phyloP scores from a whole-genome alignment of 495 filamentous ascomycete species.

The Cryomyces antarcticus region DNA sequence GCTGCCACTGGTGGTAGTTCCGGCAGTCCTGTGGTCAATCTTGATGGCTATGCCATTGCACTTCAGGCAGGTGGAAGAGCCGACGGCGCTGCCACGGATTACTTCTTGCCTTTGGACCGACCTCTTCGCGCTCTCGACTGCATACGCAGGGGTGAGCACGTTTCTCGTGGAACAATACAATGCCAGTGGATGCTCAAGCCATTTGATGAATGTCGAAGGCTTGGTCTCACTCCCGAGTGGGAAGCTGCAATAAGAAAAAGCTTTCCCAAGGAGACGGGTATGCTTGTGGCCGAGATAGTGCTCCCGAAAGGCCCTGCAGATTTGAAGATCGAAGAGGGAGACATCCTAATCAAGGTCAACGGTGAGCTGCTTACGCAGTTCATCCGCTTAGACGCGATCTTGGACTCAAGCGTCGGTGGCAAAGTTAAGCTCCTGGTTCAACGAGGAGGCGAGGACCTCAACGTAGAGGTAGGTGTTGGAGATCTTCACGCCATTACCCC shows the following conservation, averaged over 20 bases:
- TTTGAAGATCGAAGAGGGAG: constrained; percentile 72
- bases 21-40: constrained; percentile 89
- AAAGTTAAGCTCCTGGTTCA: constrained; percentile 60
- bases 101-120: constrained; percentile 86
- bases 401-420: constrained; percentile 70
- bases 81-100: constrained; percentile 92
- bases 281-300: constrained; percentile 91
- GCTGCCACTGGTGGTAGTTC: constrained; percentile 93
- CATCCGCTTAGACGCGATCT: constrained; percentile 74
- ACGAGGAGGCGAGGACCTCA: constrained; percentile 69
- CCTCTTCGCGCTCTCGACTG: constrained; percentile 72
- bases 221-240: constrained; percentile 70
- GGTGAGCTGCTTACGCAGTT: constrained; percentile 88
- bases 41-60: constrained; percentile 81
- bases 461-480: constrained; percentile 69
- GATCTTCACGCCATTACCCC: constrained; percentile 90
- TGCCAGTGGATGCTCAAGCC: constrained; percentile 93
- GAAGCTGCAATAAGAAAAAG: constrained; percentile 60
- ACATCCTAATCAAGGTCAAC: constrained; percentile 90
- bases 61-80: constrained; percentile 85
- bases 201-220: constrained; percentile 87
- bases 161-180: constrained; percentile 88
- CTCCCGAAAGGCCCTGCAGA: constrained; percentile 79
- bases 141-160: constrained; percentile 49
- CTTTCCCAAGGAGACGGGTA: constrained; percentile 84